Base-by-base conservation (phyloP, 2,329 filamentous ascomycete species). In the Aspergillus pseudoterreus region DNA sequence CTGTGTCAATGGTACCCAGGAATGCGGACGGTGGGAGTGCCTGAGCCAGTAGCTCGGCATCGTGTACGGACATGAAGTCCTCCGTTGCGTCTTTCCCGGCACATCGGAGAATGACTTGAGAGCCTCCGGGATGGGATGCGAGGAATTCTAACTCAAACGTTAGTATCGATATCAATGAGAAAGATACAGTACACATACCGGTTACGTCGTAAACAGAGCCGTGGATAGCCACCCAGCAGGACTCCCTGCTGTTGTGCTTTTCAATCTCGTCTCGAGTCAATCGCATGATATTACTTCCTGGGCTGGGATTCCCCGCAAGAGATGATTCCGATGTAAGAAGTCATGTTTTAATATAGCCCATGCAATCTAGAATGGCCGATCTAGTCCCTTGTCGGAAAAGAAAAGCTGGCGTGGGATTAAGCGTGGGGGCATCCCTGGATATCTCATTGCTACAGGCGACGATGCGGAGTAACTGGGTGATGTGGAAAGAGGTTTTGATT, bases 161-260 rank as follows among this genome's bases (percentile, higher is more conserved):
- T 38, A 47, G 49, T 41, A 50, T 27, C 19, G 10, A 12, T 15
- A 1, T 21, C n/a, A 30, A 2, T 30, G 36, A 11, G 10, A 19
- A 15, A 38, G 15, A 9, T 24, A 42, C 2, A 30, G 2, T 22
- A 33, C 51, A 35, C 51, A 4, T 10, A 57, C 69, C 71, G 2
- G 77, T 79, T 4, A 72, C 72, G 59, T 80, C 77, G 57, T 80
- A 79, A 4, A 80, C 78, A 43, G 76, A 77, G 2, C 72, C 74
- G 50, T 79, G 74, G 3, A 81, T 70, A 0, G 75, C 74, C 9
- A 82, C 68, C 78, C 78, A 81, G 55, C 77, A 78, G 45, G 80
- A 78, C 9, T 75, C 63, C 47, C 72, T 69, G 12, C 56, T 71
- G 32, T 73, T 71, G 52, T 81, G 79, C 51, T 72, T 76, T 59